Conservation (phyloP, 108 stramenopile species). For the Pseudonitzschia multistriata region DNA sequence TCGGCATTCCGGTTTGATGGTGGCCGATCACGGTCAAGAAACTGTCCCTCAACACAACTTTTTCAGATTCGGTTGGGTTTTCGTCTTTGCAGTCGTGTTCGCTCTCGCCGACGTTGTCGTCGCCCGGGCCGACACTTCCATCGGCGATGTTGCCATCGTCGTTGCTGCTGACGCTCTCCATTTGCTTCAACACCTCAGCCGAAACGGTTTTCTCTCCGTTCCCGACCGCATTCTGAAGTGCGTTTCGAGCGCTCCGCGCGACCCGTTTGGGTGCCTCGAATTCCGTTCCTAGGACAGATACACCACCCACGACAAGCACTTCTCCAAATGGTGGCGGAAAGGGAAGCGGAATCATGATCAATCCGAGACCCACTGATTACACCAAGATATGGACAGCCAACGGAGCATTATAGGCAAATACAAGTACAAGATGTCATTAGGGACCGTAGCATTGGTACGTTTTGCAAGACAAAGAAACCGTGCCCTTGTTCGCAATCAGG, state of each 20-base stretch:
- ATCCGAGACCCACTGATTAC: slow-evolving; percentile 34
- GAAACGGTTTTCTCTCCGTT: slow-evolving; percentile 12
- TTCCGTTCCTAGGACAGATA: slow-evolving; percentile 39
- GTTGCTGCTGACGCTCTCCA: background rate
- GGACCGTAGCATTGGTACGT: too few relatives aligned
- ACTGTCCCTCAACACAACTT: background rate
- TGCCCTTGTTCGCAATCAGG: too few relatives aligned
- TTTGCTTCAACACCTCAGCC: slow-evolving; percentile 2
- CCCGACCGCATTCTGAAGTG: slow-evolving; percentile 29
- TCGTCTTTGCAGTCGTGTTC: background rate
- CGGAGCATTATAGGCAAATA: background rate
- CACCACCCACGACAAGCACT: slow-evolving; percentile 38
- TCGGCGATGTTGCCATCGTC: background rate
- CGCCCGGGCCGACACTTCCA: background rate
- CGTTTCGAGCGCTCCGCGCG: slow-evolving; percentile 27
- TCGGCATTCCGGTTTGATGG: slow-evolving; percentile 1
- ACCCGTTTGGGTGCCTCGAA: slow-evolving; percentile 41
- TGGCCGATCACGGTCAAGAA: background rate
- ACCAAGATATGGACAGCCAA: background rate
- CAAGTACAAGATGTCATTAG: background rate
- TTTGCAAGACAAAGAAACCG: too few relatives aligned
- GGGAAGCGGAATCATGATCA: slow-evolving; percentile 34
- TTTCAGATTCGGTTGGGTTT: background rate
- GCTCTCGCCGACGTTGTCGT: background rate
- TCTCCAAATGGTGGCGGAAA: slow-evolving; percentile 47